Conservation (phyloP, 1,284 basidiomycete genomes). For the Boletus sp. region DNA sequence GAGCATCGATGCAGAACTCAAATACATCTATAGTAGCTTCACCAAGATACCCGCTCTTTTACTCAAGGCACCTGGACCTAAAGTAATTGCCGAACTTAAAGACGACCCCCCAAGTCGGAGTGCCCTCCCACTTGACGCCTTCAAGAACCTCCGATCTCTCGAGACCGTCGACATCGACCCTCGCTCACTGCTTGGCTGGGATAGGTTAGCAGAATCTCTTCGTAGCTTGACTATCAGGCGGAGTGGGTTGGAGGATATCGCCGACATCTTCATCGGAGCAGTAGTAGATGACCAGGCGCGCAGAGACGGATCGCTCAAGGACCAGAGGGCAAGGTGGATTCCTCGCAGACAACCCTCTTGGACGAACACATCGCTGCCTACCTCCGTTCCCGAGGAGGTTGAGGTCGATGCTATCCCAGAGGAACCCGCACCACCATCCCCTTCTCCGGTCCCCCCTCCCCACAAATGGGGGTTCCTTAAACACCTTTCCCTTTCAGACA, state of each 20-base stretch:
- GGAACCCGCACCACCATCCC: slow-evolving; percentile 30
- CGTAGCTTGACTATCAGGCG: slow-evolving; percentile 70
- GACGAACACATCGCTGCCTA: slow-evolving; percentile 49
- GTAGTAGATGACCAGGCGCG: slow-evolving; percentile 72
- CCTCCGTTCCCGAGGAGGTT: slow-evolving; percentile 55
- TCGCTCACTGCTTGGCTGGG: slow-evolving; percentile 81
- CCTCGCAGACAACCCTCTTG: slow-evolving; percentile 47
- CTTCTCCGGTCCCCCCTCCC: slow-evolving; percentile 47
- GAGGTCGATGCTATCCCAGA: slow-evolving; percentile 41
- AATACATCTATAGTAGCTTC: slow-evolving; percentile 82
- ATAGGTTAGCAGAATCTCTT: slow-evolving; percentile 67
- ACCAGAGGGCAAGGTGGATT: slow-evolving; percentile 45
- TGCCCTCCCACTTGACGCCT: slow-evolving; percentile 76
- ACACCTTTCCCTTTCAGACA: slow-evolving; percentile 77
- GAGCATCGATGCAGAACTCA: slow-evolving; percentile 69
- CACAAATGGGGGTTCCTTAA: slow-evolving; percentile 78
- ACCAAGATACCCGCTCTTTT: slow-evolving; percentile 80
- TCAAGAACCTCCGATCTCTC: slow-evolving; percentile 77
- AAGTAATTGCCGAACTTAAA: slow-evolving; percentile 65
- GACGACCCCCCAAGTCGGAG: slow-evolving; percentile 72
- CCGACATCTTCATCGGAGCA: slow-evolving; percentile 73
- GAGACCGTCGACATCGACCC: slow-evolving; percentile 82
- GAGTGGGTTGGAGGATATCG: slow-evolving; percentile 81
- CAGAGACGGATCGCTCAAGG: slow-evolving; percentile 50
- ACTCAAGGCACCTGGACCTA: slow-evolving; percentile 56